Conservation (phyloP, 371 early-diverging fungal genomes). For the Chytridiales sp. region DNA sequence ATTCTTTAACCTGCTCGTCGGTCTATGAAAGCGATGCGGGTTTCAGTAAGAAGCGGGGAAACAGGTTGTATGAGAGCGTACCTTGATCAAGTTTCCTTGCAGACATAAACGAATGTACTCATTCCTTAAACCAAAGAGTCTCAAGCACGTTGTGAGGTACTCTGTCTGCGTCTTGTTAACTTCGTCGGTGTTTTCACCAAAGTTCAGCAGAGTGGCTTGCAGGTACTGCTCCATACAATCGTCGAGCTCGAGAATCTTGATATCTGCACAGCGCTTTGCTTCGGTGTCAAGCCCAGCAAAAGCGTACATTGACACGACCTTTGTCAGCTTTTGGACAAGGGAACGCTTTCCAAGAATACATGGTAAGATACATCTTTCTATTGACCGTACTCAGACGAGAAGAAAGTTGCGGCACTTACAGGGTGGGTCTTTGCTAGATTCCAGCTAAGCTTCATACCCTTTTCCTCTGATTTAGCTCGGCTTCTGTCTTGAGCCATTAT, state of each 20-base stretch:
- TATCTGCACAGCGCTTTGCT: constrained; percentile 42
- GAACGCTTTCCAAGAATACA: too few species aligned
- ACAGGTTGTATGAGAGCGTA: background rate
- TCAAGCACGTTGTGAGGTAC: constrained; percentile 36
- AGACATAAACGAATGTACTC: constrained; percentile 32
- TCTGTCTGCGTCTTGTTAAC: constrained; percentile 43
- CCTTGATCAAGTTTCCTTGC: constrained; percentile 25
- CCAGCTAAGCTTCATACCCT: too few species aligned
- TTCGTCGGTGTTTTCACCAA: constrained; percentile 49
- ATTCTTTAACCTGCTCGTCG: constrained; percentile 35
- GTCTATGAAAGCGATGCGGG: constrained; percentile 16
- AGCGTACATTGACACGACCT: background rate
- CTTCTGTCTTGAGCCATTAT: constrained; percentile 15
- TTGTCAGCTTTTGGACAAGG: too few species aligned
- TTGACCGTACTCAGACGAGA: too few species aligned
- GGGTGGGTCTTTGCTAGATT: too few species aligned
- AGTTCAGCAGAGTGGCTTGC: constrained; percentile 42
- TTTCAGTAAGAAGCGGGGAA: background rate
- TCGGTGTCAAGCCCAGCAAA: constrained; percentile 28
- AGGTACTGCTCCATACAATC: constrained; percentile 47
- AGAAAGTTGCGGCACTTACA: too few species aligned
- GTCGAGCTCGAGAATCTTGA: constrained; percentile 44
- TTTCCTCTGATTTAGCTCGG: too few species aligned
- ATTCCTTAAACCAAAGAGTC: constrained; percentile 35
- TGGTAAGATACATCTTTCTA: too few species aligned